These are phyloP conservation scores for Saccharomyces hybrid DNA, from an alignment of 1,139 yeast genomes.

Conservation along the genomic window DNA sequence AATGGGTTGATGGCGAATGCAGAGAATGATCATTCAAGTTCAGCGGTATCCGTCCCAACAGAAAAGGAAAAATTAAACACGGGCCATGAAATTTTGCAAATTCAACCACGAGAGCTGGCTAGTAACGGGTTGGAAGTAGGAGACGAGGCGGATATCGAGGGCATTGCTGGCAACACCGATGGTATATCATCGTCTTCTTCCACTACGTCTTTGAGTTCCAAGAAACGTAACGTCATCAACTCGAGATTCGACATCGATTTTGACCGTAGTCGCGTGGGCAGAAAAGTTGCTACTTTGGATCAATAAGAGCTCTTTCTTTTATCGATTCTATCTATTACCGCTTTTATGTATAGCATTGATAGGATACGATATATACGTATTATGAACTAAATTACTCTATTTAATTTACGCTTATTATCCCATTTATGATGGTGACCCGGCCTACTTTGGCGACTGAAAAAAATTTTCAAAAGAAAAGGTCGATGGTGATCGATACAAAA, in stretches of 20 bases:
- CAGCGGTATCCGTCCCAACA: constrained; percentile 21
- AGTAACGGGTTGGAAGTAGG: constrained; percentile 9
- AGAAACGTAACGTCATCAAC: constrained; percentile 22
- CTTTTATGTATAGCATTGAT: not conserved
- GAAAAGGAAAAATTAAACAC: constrained; percentile 26
- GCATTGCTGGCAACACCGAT: not conserved
- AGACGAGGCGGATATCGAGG: constrained; percentile 1
- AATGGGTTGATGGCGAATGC: constrained; percentile 4
- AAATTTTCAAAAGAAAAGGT: not conserved
- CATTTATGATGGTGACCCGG: not conserved
- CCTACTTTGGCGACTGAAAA: not conserved
- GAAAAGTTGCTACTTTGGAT: constrained; percentile 29
- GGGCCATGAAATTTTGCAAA: constrained; percentile 22
- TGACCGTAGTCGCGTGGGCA: constrained; percentile 35
- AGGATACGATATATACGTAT: not conserved
- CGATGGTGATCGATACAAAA: not conserved
- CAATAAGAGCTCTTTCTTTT: constrained; percentile 1
- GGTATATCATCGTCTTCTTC: constrained; percentile 1
- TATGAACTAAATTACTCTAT: not conserved
- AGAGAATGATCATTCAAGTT: constrained; percentile 17
- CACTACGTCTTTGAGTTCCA: constrained; percentile 8
- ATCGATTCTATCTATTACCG: not conserved
- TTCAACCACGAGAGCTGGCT: constrained; percentile 11
- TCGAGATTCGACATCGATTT: constrained; percentile 33
- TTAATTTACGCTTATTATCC: not conserved